phyloP scores from a whole-genome alignment of 1,139 yeast genomes.

The Hansenula lynferdii region DNA sequence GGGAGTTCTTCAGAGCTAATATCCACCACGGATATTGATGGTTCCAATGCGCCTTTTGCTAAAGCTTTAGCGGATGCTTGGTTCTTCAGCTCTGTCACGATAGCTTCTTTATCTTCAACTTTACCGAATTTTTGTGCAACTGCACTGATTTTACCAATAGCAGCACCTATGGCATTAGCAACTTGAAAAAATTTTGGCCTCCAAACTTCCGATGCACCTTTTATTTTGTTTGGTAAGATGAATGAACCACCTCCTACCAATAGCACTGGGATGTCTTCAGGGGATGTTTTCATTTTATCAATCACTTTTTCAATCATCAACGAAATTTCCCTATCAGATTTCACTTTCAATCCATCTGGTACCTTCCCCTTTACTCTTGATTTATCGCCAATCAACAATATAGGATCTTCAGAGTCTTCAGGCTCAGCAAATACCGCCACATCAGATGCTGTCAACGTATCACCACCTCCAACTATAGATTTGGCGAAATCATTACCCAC shows the following conservation, averaged over 20 bases:
- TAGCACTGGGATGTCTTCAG: constrained; percentile 36
- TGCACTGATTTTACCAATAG: constrained; percentile 35
- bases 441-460: constrained; percentile 32
- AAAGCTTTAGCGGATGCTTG: constrained; percentile 23
- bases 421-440: constrained; percentile 24
- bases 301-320: constrained; percentile 27
- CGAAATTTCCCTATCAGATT: constrained; percentile 12
- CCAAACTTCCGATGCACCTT: constrained; percentile 36
- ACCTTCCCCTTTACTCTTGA: constrained; percentile 19
- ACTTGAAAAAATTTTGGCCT: constrained; percentile 35
- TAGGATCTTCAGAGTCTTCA: constrained; percentile 7
- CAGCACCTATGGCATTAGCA: constrained; percentile 46
- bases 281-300: constrained; percentile 38
- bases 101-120: constrained; percentile 21
- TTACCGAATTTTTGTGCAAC: constrained; percentile 22
- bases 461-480: constrained; percentile 36
- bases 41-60: constrained; percentile 28
- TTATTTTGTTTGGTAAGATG: constrained; percentile 30
- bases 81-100: constrained; percentile 23
- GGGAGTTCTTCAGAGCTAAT: constrained; percentile 34
- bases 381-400: constrained; percentile 22
- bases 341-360: constrained; percentile 6
- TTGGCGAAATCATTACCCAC: constrained; percentile 33
- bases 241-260: constrained; percentile 43
- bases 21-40: constrained; percentile 28